Evolutionary conservation across 768 basidiomycete species (phyloP).

Genomic region (Tylopilus balloui): DNA sequence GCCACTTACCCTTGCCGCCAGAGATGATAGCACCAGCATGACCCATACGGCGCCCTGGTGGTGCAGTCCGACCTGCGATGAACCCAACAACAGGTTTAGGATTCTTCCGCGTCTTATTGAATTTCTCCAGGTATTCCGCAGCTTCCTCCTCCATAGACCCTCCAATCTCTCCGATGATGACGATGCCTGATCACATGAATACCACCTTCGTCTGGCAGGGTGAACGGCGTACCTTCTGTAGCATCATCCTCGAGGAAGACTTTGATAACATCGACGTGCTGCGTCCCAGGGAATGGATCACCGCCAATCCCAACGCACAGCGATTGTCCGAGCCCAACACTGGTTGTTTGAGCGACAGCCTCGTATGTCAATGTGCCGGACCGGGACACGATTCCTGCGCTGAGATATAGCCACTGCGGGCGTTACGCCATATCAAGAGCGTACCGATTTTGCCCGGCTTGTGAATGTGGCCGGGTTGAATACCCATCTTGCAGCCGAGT

Average conservation of each 20-base stretch:
- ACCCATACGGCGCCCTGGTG: constrained; percentile 97
- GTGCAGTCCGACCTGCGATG: constrained; percentile 96
- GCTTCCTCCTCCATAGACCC: constrained; percentile 99
- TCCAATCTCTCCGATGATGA: constrained; percentile 98
- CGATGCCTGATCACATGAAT: constrained; percentile 61
- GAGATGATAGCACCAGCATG: constrained; percentile 98
- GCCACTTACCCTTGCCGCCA: constrained; percentile 81
- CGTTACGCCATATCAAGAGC: constrained; percentile 14
- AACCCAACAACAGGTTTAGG: constrained; percentile 98
- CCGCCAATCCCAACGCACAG: constrained; percentile 97
- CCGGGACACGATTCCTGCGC: constrained; percentile 84
- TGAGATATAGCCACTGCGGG: background rate
- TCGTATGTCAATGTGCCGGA: constrained; percentile 98
- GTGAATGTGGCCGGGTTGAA: constrained; percentile 97
- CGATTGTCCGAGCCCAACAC: constrained; percentile 93
- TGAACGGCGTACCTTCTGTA: constrained; percentile 66
- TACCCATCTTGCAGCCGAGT: constrained; percentile 98
- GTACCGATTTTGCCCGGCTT: constrained; percentile 91
- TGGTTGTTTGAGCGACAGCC: constrained; percentile 96
- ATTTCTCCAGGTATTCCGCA: constrained; percentile 88
- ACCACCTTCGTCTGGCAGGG: background rate
- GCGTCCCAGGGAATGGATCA: constrained; percentile 94
- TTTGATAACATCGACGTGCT: constrained; percentile 93
- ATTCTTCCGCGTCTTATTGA: constrained; percentile 81
- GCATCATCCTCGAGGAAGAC: constrained; percentile 92